Conservation (phyloP, 441 rosid genomes). For the Corymbia calophylla region DNA sequence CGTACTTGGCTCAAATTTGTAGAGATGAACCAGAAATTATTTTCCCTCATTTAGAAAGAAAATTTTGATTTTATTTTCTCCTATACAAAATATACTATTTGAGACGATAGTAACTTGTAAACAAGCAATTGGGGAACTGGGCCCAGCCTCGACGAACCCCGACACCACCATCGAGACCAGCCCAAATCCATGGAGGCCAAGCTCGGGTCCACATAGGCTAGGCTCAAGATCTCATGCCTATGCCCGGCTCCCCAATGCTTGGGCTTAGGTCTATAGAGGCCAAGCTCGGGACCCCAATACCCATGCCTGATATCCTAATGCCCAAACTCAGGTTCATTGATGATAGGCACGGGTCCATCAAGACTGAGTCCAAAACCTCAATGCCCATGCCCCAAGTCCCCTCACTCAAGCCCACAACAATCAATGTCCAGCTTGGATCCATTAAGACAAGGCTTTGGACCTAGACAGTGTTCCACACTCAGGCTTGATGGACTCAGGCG, state of each 20-base stretch:
- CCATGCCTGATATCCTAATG: fast-evolving
- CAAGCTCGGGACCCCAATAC: fast-evolving
- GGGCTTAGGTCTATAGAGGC: background rate
- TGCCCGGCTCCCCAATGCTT: too few species aligned
- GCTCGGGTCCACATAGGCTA: too few species aligned
- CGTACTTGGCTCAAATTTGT: background rate
- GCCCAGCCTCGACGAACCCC: fast-evolving
- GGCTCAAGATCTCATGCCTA: background rate
- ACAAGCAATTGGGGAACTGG: background rate
- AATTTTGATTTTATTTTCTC: background rate
- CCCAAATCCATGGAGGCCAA: background rate
- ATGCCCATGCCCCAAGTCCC: background rate
- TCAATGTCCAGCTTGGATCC: background rate
- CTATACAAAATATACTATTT: background rate
- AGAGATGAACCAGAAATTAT: background rate
- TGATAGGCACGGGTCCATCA: background rate
- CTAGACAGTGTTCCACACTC: background rate
- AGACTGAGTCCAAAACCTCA: background rate
- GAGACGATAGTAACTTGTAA: fast-evolving
- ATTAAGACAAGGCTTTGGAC: background rate
- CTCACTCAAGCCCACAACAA: background rate
- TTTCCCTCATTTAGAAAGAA: background rate
- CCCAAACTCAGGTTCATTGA: background rate
- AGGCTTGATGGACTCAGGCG: fast-evolving
- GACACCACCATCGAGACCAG: background rate